Conservation (phyloP, 305 asterid genomes). For the Fraxinus velutina region DNA sequence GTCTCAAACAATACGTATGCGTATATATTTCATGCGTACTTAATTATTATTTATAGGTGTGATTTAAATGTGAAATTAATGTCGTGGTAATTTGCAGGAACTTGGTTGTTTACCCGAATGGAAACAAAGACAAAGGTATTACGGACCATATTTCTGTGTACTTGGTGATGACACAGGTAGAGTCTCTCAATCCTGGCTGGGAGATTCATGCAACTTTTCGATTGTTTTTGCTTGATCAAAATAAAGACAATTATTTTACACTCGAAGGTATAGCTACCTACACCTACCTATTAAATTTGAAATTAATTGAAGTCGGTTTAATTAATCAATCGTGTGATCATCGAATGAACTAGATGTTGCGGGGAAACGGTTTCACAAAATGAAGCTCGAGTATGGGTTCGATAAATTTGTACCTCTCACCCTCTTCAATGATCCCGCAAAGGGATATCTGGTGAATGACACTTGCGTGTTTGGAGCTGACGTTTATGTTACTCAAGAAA, state of each 20-base stretch:
- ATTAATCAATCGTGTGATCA: not conserved
- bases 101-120: conserved; percentile 47
- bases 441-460: conserved; percentile 52
- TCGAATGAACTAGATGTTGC: conserved; percentile 22
- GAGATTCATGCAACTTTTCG: conserved; percentile 46
- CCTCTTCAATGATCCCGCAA: conserved; percentile 38
- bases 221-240: conserved; percentile 49
- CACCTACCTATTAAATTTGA: not conserved
- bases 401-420: conserved; percentile 46
- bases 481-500: conserved; percentile 43
- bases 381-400: conserved; percentile 59
- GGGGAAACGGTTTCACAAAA: conserved; percentile 52
- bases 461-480: conserved; percentile 58
- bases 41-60: not conserved
- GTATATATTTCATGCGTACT: not conserved
- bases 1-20: not conserved
- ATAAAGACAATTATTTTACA: conserved; percentile 38
- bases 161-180: conserved; percentile 30
- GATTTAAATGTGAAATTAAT: not conserved
- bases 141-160: conserved; percentile 48
- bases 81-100: conserved; percentile 28
- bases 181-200: conserved; percentile 41
- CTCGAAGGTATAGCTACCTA: conserved; percentile 39
- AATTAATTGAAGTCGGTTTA: not conserved
- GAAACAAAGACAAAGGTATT: conserved; percentile 50